Percentiles rank a stretch among this genome's conserved stretches.
phyloP scores from a whole-genome alignment of 495 filamentous ascomycete species.

The Articulospora tetracladia region DNA sequence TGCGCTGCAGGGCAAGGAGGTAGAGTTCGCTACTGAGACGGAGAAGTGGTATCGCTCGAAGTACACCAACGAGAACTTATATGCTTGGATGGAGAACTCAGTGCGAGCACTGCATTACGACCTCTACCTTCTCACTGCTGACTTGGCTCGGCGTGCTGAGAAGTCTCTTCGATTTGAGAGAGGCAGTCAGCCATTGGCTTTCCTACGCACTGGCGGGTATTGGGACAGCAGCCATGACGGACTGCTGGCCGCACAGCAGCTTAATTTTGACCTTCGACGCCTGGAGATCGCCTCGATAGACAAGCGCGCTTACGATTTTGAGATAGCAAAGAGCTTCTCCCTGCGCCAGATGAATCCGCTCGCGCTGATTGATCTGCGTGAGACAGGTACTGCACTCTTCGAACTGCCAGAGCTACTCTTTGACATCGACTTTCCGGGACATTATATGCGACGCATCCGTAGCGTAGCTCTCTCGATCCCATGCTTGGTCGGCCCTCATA shows the following conservation, averaged over 20 bases:
- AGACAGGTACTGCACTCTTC: constrained; percentile 20
- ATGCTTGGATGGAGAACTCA: constrained; percentile 26
- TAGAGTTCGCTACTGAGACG: background rate
- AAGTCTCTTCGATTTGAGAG: constrained; percentile 24
- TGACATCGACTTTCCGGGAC: constrained; percentile 42
- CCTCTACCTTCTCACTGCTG: constrained; percentile 20
- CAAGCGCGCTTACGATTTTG: constrained; percentile 26
- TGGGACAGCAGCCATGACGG: constrained; percentile 29
- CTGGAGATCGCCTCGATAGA: constrained; percentile 27
- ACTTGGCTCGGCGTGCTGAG: constrained; percentile 24
- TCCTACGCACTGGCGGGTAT: constrained; percentile 14
- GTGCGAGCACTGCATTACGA: constrained; percentile 14
- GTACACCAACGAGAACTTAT: constrained; percentile 31
- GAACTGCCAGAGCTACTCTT: constrained; percentile 32
- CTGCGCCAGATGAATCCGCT: constrained; percentile 27
- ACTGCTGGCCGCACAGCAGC: constrained; percentile 27
- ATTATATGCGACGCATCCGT: constrained; percentile 36
- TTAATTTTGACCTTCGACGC: constrained; percentile 23
- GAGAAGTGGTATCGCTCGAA: constrained; percentile 14
- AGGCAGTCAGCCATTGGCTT: background rate
- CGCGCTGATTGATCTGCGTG: constrained; percentile 26
- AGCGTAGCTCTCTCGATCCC: constrained; percentile 21
- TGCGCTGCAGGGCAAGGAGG: background rate
- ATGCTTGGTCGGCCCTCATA: constrained; percentile 28
- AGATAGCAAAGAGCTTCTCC: constrained; percentile 33